Evolutionary conservation across 2,329 filamentous ascomycete species (phyloP).

Genomic region (Phialemonium atrogriseum): DNA sequence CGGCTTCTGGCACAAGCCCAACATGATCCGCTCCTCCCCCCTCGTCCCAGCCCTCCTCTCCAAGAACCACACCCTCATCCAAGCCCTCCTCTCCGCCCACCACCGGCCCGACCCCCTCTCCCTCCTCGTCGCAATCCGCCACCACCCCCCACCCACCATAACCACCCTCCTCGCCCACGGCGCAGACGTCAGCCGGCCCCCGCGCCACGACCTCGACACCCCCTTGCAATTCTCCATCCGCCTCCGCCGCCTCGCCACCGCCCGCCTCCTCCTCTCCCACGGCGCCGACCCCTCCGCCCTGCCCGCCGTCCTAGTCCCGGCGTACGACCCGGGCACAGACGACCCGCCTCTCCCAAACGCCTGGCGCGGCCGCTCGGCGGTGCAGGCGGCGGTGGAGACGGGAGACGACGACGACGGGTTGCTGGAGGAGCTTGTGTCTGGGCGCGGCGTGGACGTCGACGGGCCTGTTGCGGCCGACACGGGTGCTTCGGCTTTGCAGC

Average conservation of each 20-base stretch:
- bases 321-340: conserved; percentile 21
- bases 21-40: neutral
- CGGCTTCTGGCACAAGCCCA: neutral
- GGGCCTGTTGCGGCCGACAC: neutral
- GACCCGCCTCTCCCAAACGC: too few species aligned
- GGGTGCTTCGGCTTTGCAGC: conserved; percentile 1
- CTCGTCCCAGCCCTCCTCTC: neutral
- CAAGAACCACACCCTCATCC: neutral
- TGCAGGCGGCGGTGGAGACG: conserved; percentile 1
- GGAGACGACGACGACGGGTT: too few species aligned
- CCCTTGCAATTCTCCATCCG: conserved; percentile 36
- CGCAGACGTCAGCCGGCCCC: neutral
- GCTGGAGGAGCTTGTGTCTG: too few species aligned
- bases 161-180: neutral
- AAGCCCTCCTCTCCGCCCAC: neutral
- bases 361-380: neutral
- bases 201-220: conserved; percentile 25
- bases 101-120: neutral
- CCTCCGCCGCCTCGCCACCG: conserved; percentile 30
- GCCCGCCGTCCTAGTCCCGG: conserved; percentile 42
- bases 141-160: neutral
- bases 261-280: conserved; percentile 33
- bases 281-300: conserved; percentile 29
- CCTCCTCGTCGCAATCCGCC: neutral
- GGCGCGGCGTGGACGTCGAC: conserved; percentile 2